Evolutionary conservation across 1,284 basidiomycete genomes (phyloP).

Genomic region (Sanghuangporus weigelae): DNA sequence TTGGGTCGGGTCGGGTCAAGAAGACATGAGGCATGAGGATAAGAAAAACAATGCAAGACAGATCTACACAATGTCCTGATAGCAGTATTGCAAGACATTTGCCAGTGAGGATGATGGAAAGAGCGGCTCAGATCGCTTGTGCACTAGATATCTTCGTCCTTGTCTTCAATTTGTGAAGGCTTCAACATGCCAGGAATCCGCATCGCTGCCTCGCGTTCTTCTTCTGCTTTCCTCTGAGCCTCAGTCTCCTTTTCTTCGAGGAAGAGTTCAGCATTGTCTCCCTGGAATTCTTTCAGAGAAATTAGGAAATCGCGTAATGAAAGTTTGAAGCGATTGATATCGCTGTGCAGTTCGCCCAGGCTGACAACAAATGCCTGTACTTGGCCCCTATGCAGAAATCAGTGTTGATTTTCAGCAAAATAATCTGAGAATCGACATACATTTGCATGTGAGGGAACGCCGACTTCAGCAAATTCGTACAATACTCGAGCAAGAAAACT

Average conservation of each 20-base stretch:
- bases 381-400: slow-evolving; percentile 45
- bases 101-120: background rate
- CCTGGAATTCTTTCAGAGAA: slow-evolving; percentile 90
- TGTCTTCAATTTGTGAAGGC: slow-evolving; percentile 90
- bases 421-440: slow-evolving; percentile 39
- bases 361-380: slow-evolving; percentile 77
- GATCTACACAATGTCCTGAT: background rate
- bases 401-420: slow-evolving; percentile 8
- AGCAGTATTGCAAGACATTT: background rate
- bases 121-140: background rate
- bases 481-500: slow-evolving; percentile 84
- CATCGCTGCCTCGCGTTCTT: slow-evolving; percentile 85
- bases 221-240: slow-evolving; percentile 58
- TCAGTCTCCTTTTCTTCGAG: slow-evolving; percentile 96
- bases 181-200: slow-evolving; percentile 99
- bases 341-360: slow-evolving; percentile 82
- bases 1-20: background rate
- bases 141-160: slow-evolving; percentile 75
- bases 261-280: slow-evolving; percentile 82
- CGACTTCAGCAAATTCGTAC: slow-evolving; percentile 76
- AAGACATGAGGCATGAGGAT: no score
- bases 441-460: slow-evolving; percentile 90
- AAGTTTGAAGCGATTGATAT: slow-evolving; percentile 92
- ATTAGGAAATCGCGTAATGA: slow-evolving; percentile 91
- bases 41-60: background rate